phyloP scores from a whole-genome alignment of 2,329 filamentous ascomycete genomes.

The Aspergillus ochraceus region DNA sequence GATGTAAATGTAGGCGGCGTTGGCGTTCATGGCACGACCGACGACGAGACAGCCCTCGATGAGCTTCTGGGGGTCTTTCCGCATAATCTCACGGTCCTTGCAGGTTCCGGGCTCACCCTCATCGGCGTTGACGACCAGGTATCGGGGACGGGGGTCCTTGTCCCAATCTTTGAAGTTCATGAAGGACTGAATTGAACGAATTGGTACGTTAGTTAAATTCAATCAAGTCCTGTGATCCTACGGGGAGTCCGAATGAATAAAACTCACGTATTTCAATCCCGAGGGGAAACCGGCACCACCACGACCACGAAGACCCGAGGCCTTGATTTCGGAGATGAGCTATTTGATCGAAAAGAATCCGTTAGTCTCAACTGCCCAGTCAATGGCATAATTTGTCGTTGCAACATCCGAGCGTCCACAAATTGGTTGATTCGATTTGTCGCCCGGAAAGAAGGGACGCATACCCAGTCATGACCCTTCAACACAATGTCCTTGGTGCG shows the following conservation, averaged over 20 bases:
- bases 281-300: slow-evolving; percentile 98
- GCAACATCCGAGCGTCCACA: neutral
- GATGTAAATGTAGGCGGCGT: slow-evolving; percentile 98
- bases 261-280: slow-evolving; percentile 93
- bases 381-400: neutral
- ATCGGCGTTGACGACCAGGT: slow-evolving; percentile 96
- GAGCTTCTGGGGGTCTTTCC: slow-evolving; percentile 99
- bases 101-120: slow-evolving; percentile 98
- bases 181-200: slow-evolving; percentile 67
- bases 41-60: slow-evolving; percentile 95
- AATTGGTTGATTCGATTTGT: neutral
- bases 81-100: slow-evolving; percentile 99
- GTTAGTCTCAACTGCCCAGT: slow-evolving; percentile 23
- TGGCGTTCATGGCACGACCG: slow-evolving; percentile 97
- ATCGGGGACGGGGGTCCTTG: slow-evolving; percentile 92
- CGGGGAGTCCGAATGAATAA: slow-evolving; percentile 4
- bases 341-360: slow-evolving; percentile 27
- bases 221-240: neutral
- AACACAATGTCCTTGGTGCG: slow-evolving; percentile 98
- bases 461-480: slow-evolving; percentile 93
- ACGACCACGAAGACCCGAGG: slow-evolving; percentile 90
- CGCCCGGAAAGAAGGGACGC: slow-evolving; percentile 17
- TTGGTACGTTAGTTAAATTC: neutral
- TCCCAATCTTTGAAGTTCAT: slow-evolving; percentile 99
- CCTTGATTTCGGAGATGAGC: slow-evolving; percentile 97